Conservation (phyloP, 139 green algal genomes). For the Coelastrella sp. region DNA sequence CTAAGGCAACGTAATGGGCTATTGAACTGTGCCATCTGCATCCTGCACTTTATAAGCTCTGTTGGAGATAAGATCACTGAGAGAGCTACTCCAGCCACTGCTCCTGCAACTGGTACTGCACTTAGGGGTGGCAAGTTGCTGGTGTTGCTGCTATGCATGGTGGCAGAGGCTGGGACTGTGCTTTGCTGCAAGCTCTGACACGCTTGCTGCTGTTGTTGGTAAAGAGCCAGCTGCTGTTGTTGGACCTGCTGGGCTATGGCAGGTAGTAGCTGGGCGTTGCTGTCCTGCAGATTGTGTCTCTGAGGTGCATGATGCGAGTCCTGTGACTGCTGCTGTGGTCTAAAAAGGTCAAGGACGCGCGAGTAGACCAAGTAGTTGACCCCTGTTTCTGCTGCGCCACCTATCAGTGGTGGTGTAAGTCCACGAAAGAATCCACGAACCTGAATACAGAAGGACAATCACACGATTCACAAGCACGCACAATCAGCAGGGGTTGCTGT, state of each 20-base stretch:
- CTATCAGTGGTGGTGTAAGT: slow-evolving; percentile 76
- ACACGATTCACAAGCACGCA: no score
- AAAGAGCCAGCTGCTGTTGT: neutral
- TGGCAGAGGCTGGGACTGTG: no score
- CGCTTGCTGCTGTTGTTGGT: slow-evolving; percentile 22
- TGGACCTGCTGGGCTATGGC: neutral
- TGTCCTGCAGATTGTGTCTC: slow-evolving; percentile 19
- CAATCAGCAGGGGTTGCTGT: no score
- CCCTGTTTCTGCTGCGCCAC: slow-evolving; percentile 82
- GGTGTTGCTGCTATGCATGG: slow-evolving; percentile 31
- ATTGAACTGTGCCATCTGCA: slow-evolving; percentile 63
- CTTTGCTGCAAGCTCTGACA: slow-evolving; percentile 13
- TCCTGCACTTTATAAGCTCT: slow-evolving; percentile 82
- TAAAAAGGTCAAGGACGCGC: slow-evolving; percentile 7
- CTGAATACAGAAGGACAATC: slow-evolving; percentile 53
- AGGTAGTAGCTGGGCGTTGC: slow-evolving; percentile 1
- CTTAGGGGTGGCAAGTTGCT: slow-evolving; percentile 5
- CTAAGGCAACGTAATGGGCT: slow-evolving; percentile 65
- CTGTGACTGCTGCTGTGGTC: slow-evolving; percentile 11
- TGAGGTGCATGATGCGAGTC: slow-evolving; percentile 2
- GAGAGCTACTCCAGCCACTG: slow-evolving; percentile 69
- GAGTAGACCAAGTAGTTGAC: slow-evolving; percentile 79
- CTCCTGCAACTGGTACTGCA: slow-evolving; percentile 64
- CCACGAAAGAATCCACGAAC: slow-evolving; percentile 75
- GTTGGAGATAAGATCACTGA: slow-evolving; percentile 75